Conservation (phyloP, 805 yeast genomes). For the Kluyveromyces wickerhamii region DNA sequence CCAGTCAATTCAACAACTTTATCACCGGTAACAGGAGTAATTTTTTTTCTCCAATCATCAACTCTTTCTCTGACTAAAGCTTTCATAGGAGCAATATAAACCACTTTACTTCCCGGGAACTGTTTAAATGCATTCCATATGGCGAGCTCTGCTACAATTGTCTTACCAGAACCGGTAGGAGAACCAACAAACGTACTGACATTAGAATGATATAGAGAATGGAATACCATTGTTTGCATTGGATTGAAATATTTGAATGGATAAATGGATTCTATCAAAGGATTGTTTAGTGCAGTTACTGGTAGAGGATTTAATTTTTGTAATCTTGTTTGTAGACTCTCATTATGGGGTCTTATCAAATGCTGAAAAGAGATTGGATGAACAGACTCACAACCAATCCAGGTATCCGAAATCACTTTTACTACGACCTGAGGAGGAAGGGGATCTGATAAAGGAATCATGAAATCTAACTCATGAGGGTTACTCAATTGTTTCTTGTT, state of each 20-base stretch:
- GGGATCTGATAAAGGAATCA: conserved; percentile 86
- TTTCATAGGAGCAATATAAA: conserved; percentile 89
- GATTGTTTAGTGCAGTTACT: conserved; percentile 64
- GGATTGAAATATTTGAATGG: conserved; percentile 87
- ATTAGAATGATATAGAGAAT: conserved; percentile 71
- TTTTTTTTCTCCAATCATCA: conserved; percentile 72
- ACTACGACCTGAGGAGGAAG: conserved; percentile 84
- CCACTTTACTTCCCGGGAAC: conserved; percentile 75
- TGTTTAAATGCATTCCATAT: conserved; percentile 92
- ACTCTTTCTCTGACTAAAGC: conserved; percentile 96
- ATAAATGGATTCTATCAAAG: conserved; percentile 61
- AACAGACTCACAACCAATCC: conserved; percentile 79
- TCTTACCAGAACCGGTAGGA: conserved; percentile 98
- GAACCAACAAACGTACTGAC: conserved; percentile 88
- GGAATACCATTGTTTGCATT: conserved; percentile 97
- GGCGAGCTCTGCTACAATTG: conserved; percentile 93
- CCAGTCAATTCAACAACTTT: conserved; percentile 87
- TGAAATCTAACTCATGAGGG: conserved; percentile 74
- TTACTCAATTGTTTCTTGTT: conserved; percentile 46
- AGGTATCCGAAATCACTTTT: conserved; percentile 70
- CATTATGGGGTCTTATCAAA: conserved; percentile 79
- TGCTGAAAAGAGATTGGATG: conserved; percentile 84
- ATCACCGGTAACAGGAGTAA: conserved; percentile 88
- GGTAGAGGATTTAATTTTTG: conserved; percentile 83
- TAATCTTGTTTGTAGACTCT: conserved; percentile 75